Base-by-base conservation (phyloP, 179 eudicot genomes). In the Patellifolia procumbens region DNA sequence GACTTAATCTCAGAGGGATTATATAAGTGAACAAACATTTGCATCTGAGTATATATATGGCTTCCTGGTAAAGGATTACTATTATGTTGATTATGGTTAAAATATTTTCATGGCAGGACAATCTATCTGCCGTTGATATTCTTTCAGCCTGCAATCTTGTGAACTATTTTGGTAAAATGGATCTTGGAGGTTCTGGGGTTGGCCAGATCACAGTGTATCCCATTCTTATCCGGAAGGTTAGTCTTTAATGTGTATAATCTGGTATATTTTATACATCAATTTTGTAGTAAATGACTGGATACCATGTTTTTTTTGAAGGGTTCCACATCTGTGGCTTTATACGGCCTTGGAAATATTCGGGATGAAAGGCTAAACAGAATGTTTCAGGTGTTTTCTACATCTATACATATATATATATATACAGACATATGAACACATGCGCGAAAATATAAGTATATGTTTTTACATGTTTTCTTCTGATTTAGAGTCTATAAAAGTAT, bases 121-220 rank as follows among this genome's bases (percentile, higher is more conserved):
- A 96, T 86, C 99, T 96, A 74, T 96, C 99, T 75, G 99, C 98
- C 63, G 93, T 96, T 76, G 99, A 96, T 83, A 93, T 96, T 73
- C 96, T 96, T 72, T 96, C 99, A 68, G 93, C 98, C 9, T 96
- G 99, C 88, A 96, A 96, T 90, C 97, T 96, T 79, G 93, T 91
- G 68, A 96, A 96, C 79, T 96, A 96, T 83, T 96, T 93, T 87
- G 99, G 99, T 39, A 96, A 96, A 88, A 91, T 96, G 98, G 91
- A 80, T 88, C 98, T 96, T 49, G 99, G 91, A 76, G 92, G 97
- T 51, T 96, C 99, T 73, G 99, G 99, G 59, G 98, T 96, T 78
- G 99, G 99, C 77, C 96, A 96, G 86, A 93, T 96, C 79, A 80
- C 96, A 70, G 68, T 96, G 42, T 81, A 78, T 80, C 99, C 99